Evolutionary conservation across 306 rosid genomes (phyloP).

Genomic region (Dryas alaskensis): DNA sequence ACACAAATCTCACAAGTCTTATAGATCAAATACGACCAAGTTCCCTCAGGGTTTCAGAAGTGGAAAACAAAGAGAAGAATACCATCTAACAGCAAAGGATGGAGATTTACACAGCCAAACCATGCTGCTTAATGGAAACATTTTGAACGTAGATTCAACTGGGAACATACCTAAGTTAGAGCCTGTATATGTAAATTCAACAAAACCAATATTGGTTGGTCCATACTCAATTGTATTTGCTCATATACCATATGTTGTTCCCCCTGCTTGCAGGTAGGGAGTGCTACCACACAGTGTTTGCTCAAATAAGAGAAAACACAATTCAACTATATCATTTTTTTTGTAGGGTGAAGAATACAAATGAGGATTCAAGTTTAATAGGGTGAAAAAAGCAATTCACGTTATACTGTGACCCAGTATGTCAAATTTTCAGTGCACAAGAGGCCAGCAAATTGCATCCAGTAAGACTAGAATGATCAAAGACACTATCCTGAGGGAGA

Average conservation of each 20-base stretch:
- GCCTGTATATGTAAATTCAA: slow-evolving; percentile 55
- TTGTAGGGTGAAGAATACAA: not conserved
- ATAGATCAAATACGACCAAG: slow-evolving; percentile 21
- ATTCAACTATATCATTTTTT: not conserved
- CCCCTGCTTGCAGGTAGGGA: slow-evolving; percentile 58
- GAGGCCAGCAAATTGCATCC: too few relatives aligned
- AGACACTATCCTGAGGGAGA: too few relatives aligned
- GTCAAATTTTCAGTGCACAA: too few relatives aligned
- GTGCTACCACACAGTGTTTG: slow-evolving; percentile 27
- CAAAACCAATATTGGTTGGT: slow-evolving; percentile 57
- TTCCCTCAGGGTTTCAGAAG: slow-evolving; percentile 20
- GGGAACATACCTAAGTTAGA: slow-evolving; percentile 71
- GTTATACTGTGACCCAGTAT: too few relatives aligned
- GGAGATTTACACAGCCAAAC: slow-evolving; percentile 74
- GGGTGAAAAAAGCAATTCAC: too few relatives aligned
- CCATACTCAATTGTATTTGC: slow-evolving; percentile 84
- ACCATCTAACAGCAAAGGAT: slow-evolving; percentile 65
- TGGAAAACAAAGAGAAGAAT: slow-evolving; percentile 58
- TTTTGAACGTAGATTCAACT: slow-evolving; percentile 49
- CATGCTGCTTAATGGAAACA: slow-evolving; percentile 71
- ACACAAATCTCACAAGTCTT: slow-evolving; percentile 25
- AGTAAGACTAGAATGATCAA: too few relatives aligned
- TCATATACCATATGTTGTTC: slow-evolving; percentile 58
- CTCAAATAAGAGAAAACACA: slow-evolving; percentile 31
- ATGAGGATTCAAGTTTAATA: too few relatives aligned